Percentiles rank a stretch among this genome's conserved stretches.
Conservation (phyloP, 441 rosid genomes). For the Hura crepitans region DNA sequence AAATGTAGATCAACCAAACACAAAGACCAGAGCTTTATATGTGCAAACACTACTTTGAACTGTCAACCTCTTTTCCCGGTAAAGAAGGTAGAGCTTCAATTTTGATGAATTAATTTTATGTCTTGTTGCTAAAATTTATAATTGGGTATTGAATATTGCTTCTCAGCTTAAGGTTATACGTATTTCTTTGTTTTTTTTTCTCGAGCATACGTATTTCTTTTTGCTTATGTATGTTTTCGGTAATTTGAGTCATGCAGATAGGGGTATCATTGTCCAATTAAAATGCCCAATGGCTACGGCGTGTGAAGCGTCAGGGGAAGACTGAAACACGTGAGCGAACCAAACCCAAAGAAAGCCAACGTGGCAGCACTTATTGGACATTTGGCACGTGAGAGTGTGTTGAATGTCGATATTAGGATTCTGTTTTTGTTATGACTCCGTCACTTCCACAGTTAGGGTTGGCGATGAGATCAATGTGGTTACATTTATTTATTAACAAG, state of each 20-base stretch:
- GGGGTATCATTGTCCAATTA: conserved; percentile 25
- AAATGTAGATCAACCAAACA: conserved; percentile 14
- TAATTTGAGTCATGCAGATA: background rate
- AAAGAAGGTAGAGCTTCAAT: conserved; percentile 21
- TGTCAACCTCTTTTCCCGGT: conserved; percentile 36
- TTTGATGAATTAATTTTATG: background rate
- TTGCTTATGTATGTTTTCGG: background rate
- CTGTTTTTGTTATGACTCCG: conserved; percentile 23
- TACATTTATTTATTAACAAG: too few relatives aligned
- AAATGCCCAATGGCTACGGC: conserved; percentile 18
- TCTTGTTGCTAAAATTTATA: conserved; percentile 7
- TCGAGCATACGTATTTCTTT: too few relatives aligned
- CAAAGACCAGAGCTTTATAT: conserved; percentile 28
- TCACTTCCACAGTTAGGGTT: conserved; percentile 19
- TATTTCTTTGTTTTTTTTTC: too few relatives aligned
- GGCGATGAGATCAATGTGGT: conserved; percentile 17
- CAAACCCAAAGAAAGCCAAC: conserved; percentile 5
- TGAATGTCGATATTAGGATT: conserved; percentile 21
- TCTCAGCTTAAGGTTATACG: background rate
- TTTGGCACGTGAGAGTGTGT: conserved; percentile 30
- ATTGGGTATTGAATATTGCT: background rate
- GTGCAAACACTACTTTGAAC: conserved; percentile 21
- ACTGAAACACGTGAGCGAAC: conserved; percentile 36
- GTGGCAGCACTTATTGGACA: conserved; percentile 26
- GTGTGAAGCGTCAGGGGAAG: conserved; percentile 25